These are phyloP conservation scores for Dactylonectria estremocensis DNA, from an alignment of 2,329 filamentous ascomycete species.

Conservation along the genomic window DNA sequence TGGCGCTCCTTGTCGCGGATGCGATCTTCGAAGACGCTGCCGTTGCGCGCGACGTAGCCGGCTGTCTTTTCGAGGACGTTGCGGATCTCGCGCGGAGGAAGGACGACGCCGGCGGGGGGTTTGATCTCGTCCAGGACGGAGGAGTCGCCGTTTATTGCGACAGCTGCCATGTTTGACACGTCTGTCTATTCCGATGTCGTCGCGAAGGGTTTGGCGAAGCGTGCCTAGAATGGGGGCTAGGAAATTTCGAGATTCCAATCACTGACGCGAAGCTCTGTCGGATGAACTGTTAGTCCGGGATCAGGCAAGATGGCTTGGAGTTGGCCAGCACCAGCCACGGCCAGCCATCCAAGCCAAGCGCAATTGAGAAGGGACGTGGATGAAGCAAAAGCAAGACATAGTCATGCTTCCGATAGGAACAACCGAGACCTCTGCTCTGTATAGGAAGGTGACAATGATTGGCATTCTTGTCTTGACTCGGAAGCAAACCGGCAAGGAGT, in stretches of 20 bases:
- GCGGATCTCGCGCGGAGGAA: conserved; percentile 92
- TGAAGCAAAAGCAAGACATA: not conserved
- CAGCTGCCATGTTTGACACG: conserved; percentile 49
- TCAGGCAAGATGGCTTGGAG: not conserved
- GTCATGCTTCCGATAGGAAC: not conserved
- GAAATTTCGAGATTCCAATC: conserved; percentile 45
- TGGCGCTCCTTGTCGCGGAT: conserved; percentile 87
- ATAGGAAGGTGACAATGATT: not conserved
- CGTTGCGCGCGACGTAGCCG: conserved; percentile 85
- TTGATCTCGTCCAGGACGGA: conserved; percentile 77
- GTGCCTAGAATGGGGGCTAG: conserved; percentile 20
- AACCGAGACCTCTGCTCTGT: no score
- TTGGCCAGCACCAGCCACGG: not conserved
- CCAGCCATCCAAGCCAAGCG: not conserved
- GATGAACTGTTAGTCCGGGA: conserved; percentile 19
- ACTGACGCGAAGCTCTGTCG: conserved; percentile 20
- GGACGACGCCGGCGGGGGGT: conserved; percentile 85
- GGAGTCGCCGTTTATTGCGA: conserved; percentile 67
- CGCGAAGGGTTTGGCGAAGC: conserved; percentile 15
- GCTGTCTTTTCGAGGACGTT: conserved; percentile 92
- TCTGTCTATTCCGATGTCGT: conserved; percentile 14
- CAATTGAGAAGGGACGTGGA: not conserved
- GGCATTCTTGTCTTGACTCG: not conserved
- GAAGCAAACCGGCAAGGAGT: not conserved
- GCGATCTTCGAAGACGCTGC: conserved; percentile 81